Base-by-base conservation (phyloP, 352 stramenopile species). In the Globisporangium viniferum region DNA sequence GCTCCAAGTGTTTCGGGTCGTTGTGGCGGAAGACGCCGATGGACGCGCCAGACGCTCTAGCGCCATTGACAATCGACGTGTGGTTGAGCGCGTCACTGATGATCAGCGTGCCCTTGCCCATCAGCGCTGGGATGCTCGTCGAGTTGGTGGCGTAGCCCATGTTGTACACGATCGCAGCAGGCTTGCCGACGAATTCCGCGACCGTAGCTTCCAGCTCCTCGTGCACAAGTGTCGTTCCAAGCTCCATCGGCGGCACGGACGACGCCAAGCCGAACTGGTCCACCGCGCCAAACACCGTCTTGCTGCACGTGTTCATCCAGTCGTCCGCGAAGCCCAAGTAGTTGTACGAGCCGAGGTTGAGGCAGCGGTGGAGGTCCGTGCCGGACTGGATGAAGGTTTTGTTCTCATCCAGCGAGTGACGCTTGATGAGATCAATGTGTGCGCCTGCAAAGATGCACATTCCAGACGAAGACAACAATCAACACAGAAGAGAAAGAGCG, bases 261-360 rank as follows among this genome's bases (percentile, higher is more conserved):
- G 71, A 71, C 27, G 71, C 74, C 20, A 97, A 79, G 7, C 88
- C 85, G 18, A 95, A 89, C 7, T 74, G 55, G 9, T 91, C 68
- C 5, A 98, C 67, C 14, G 77, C 77, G 2, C 53, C 68, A 60
- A 97, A 72, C 14, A 99, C 95, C 20, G 79, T 68, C 0, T 76
- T 54, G 48, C 74, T 68, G 75, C 95, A 98, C 6, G 91, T 98
- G 51, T 82, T 68, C 65, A 96, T 80, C 95, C 94, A 98, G 75
- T 99, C 94, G 73, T 98, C 96, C 1, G 93, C 96, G 81, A 99
- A 99, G 27, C 96, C 96, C 5, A 99, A 77, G 75, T 99, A 99
- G 79, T 99, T 99, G 86, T 99, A 99, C 56, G 82, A 97, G n/a
- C 94, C 95, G 5, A 99, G 76, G 77, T 99, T 99, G 27, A 98